These are phyloP conservation scores for Globisporangium okanoganense DNA, from an alignment of 352 stramenopile genomes.

Conservation along the genomic window DNA sequence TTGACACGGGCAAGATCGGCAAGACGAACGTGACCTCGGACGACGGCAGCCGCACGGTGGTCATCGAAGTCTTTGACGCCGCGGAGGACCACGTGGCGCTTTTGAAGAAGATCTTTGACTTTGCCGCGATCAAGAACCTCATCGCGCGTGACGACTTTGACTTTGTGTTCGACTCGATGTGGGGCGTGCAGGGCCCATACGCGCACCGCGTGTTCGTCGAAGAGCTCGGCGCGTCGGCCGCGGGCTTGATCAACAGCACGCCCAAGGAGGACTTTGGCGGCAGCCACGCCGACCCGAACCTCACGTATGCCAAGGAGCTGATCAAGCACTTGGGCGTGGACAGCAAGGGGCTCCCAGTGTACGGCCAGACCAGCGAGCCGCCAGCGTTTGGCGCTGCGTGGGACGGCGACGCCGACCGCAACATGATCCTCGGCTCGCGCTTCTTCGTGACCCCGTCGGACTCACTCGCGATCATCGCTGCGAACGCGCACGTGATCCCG, in stretches of 20 bases:
- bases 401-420: constrained; percentile 98
- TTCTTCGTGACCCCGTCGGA: constrained; percentile 99
- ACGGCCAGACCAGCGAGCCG: constrained; percentile 70
- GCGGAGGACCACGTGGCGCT: constrained; percentile 95
- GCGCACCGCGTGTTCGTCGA: constrained; percentile 95
- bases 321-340: constrained; percentile 96
- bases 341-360: constrained; percentile 66
- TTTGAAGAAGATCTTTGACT: constrained; percentile 98
- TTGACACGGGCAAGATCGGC: constrained; percentile 71
- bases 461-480: constrained; percentile 97
- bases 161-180: constrained; percentile 98
- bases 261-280: constrained; percentile 97
- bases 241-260: constrained; percentile 89
- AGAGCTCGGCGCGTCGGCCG: constrained; percentile 87
- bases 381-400: constrained; percentile 93
- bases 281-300: constrained; percentile 98
- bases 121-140: constrained; percentile 92
- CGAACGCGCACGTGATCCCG: constrained; percentile 96
- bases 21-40: constrained; percentile 75
- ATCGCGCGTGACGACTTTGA: constrained; percentile 91
- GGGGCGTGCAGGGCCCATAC: constrained; percentile 97
- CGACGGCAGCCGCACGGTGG: constrained; percentile 89
- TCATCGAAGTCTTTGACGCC: constrained; percentile 97
- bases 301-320: constrained; percentile 97
- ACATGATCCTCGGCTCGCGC: constrained; percentile 97